Percentiles rank a stretch among this genome's conserved stretches.
These are phyloP conservation scores for Diutina scorzettiae DNA, from an alignment of 1,139 yeast genomes.

Conservation along the genomic window DNA sequence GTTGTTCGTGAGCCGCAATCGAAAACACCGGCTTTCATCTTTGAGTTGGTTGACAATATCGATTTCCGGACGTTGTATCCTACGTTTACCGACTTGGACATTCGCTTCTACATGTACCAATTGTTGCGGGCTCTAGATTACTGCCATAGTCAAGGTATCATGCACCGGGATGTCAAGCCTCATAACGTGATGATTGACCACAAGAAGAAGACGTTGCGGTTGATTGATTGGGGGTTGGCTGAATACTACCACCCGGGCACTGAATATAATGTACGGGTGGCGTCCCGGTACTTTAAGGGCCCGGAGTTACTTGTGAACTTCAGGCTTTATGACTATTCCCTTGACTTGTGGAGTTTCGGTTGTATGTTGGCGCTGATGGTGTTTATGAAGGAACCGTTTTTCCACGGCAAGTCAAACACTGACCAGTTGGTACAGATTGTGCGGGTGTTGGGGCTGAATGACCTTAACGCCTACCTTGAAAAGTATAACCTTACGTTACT, in stretches of 20 bases:
- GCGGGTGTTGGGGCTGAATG: conserved; percentile 84
- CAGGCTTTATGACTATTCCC: conserved; percentile 85
- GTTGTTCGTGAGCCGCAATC: conserved; percentile 84
- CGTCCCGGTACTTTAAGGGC: conserved; percentile 95
- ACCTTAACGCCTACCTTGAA: conserved; percentile 55
- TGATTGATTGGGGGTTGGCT: conserved; percentile 98
- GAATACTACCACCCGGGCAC: conserved; percentile 94
- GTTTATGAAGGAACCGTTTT: conserved; percentile 92
- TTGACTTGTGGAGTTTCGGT: conserved; percentile 95
- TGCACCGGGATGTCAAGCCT: conserved; percentile 98
- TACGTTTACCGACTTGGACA: conserved; percentile 73
- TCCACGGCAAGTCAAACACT: conserved; percentile 92
- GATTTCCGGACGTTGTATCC: conserved; percentile 90
- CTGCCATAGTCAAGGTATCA: conserved; percentile 95
- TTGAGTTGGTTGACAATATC: conserved; percentile 81
- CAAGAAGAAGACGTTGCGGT: conserved; percentile 51
- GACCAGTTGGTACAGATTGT: conserved; percentile 95
- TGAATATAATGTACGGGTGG: conserved; percentile 94
- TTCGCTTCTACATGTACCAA: conserved; percentile 82
- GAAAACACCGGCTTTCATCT: conserved; percentile 87
- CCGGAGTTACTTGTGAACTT: conserved; percentile 93
- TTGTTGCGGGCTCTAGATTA: conserved; percentile 82
- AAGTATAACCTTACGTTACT: conserved; percentile 72
- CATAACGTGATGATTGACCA: conserved; percentile 98
- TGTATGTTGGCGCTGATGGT: conserved; percentile 97